Evolutionary conservation across 176 grass and related monocot species (phyloP).

Genomic region (Paspalum notatum): DNA sequence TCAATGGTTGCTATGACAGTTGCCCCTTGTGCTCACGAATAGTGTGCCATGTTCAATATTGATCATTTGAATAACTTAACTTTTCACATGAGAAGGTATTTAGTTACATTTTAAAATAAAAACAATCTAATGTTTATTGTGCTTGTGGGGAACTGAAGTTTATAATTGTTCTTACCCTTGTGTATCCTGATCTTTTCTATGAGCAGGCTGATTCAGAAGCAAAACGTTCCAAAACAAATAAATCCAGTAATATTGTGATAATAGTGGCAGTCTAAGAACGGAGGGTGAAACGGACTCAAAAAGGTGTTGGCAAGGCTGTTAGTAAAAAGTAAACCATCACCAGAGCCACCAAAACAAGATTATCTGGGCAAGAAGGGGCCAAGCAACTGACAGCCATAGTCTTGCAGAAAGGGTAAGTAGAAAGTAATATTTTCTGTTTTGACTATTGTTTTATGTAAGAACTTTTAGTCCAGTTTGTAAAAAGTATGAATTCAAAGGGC

Average conservation of each 20-base stretch:
- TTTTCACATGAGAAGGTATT: constrained; percentile 11
- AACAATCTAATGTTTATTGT: neutral
- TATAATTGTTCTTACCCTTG: neutral
- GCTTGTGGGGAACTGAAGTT: neutral
- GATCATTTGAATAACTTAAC: neutral
- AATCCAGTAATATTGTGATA: constrained; percentile 37
- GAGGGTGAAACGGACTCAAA: constrained; percentile 69
- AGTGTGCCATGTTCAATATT: neutral
- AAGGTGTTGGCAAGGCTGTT: constrained; percentile 51
- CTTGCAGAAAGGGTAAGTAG: constrained; percentile 93
- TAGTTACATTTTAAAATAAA: neutral
- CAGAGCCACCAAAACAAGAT: constrained; percentile 82
- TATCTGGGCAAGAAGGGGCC: constrained; percentile 94
- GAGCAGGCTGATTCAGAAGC: constrained; percentile 62
- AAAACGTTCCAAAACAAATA: constrained; percentile 69
- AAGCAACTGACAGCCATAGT: constrained; percentile 97
- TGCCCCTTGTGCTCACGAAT: neutral
- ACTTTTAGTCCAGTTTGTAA: neutral
- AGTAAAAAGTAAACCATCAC: constrained; percentile 58
- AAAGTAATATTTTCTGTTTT: constrained; percentile 8
- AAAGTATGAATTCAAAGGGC: neutral
- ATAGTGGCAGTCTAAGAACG: constrained; percentile 57
- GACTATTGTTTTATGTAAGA: neutral
- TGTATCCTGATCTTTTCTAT: constrained; percentile 1
- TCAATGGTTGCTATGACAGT: neutral